Base-by-base conservation (phyloP, 2,329 filamentous ascomycete species). In the Epicoccum sorghinum region DNA sequence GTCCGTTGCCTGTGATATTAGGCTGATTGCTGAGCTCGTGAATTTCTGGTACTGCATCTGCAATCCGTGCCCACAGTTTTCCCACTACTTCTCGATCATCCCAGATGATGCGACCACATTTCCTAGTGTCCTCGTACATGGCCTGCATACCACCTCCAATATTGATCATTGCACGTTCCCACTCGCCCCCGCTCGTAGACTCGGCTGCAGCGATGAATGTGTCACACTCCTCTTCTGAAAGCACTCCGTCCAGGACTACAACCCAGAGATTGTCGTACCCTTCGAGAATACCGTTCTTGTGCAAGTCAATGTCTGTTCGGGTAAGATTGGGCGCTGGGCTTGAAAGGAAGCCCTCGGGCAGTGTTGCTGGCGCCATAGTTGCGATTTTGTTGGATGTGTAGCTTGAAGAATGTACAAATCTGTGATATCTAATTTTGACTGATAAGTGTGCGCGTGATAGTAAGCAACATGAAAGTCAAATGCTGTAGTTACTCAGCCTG, bases 91-190 rank as follows among this genome's bases (percentile, higher is more conserved):
- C 82, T 43, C 80, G 77, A 12, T 82, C 75, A 66, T 95, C 89
- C 83, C 86, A 90, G 61, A 95, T 88, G 59, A 93, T 90, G 3
- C 90, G 82, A n/a, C 88, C 88, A 64, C 88, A 88, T 57, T 89
- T 87, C 13, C 90, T 81, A 43, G 84, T 84, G 7, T 85, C 80
- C 1, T 82, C 77, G 4, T 80, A 75, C 37, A 86, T 71, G 3
- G 79, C 73, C 73, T 93, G 86, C 52, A 70, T 77, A 3, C 89
- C 88, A 4, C 72, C 72, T 4, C 89, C 89, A 23, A 85, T 71
- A 67, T 89, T 89, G 52, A 93, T 80, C 71, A 90, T 80, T 0
- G 90, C 90, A 2, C 85, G 83, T 44, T 81, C 78, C 90, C 90
- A 93, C 1, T 77, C 59, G 25, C 64, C 69, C 27, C 64, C 48